Evolutionary conservation across 306 rosid genomes (phyloP).

Genomic region (Glycine latifolia): DNA sequence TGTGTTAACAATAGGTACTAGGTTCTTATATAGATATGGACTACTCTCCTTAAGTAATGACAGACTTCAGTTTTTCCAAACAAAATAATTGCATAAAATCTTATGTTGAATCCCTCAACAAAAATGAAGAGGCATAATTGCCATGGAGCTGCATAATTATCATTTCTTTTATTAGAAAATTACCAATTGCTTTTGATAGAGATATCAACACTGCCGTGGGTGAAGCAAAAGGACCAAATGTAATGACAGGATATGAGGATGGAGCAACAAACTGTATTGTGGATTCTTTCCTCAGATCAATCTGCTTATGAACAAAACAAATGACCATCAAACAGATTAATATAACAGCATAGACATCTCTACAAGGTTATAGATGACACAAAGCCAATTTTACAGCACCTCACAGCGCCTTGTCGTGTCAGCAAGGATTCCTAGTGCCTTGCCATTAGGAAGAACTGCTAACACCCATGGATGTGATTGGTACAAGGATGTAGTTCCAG

Average conservation of each 20-base stretch:
- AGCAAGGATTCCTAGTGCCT: conserved; percentile 84
- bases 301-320: conserved; percentile 60
- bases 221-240: conserved; percentile 90
- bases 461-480: conserved; percentile 98
- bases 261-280: conserved; percentile 66
- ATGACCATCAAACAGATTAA: conserved; percentile 36
- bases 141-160: conserved; percentile 7
- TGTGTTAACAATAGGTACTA: conserved; percentile 10
- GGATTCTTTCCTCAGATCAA: conserved; percentile 86
- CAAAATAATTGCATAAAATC: conserved; percentile 8
- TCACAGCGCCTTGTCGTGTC: conserved; percentile 93
- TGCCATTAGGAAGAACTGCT: conserved; percentile 90
- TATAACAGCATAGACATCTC: conserved; percentile 5
- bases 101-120: conserved; percentile 10
- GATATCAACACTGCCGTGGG: conserved; percentile 76
- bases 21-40: conserved; percentile 31
- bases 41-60: conserved; percentile 22
- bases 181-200: conserved; percentile 87
- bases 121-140: not conserved
- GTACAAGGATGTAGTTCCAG: conserved; percentile 85
- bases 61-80: not conserved
- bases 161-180: conserved; percentile 35
- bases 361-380: conserved; percentile 34
- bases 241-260: conserved; percentile 81
- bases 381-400: conserved; percentile 58